A percentile compares a stretch with the other conserved stretches of the same genome.
These are phyloP conservation scores for Penicillium bialowiezense DNA, from an alignment of 495 filamentous ascomycete genomes.

Conservation along the genomic window DNA sequence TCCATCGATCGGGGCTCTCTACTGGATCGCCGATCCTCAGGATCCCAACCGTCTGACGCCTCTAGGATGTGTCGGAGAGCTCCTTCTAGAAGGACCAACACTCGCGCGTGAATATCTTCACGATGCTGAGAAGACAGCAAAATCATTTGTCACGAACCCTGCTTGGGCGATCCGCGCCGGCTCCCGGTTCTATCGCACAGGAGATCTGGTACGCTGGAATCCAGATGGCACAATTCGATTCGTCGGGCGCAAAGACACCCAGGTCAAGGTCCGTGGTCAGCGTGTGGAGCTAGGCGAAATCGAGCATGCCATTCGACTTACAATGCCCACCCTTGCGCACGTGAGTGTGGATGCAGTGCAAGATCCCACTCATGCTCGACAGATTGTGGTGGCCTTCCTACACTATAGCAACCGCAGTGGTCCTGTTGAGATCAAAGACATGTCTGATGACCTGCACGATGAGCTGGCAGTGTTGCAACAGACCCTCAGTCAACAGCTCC, in stretches of 20 bases:
- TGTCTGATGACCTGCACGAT: neutral
- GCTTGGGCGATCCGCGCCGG: neutral
- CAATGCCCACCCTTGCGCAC: neutral
- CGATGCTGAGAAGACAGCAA: neutral
- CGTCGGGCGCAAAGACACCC: conserved; percentile 35
- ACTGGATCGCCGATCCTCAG: neutral
- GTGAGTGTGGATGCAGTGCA: neutral
- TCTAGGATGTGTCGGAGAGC: neutral
- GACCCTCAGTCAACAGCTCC: neutral
- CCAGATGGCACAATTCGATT: neutral
- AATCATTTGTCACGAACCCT: neutral
- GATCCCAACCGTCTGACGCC: neutral
- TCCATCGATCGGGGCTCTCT: neutral
- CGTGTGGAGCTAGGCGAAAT: conserved; percentile 20
- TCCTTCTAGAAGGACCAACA: neutral
- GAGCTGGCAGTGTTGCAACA: neutral
- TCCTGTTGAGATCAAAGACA: neutral
- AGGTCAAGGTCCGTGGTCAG: conserved; percentile 4
- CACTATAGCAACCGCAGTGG: neutral
- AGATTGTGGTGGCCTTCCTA: neutral
- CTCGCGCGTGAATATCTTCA: neutral
- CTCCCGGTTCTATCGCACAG: neutral
- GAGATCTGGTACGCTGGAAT: neutral
- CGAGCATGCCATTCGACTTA: conserved; percentile 12
- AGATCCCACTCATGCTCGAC: neutral